Evolutionary conservation across 2,329 filamentous ascomycete genomes (phyloP).

Genomic region (Beauveria asiatica): DNA sequence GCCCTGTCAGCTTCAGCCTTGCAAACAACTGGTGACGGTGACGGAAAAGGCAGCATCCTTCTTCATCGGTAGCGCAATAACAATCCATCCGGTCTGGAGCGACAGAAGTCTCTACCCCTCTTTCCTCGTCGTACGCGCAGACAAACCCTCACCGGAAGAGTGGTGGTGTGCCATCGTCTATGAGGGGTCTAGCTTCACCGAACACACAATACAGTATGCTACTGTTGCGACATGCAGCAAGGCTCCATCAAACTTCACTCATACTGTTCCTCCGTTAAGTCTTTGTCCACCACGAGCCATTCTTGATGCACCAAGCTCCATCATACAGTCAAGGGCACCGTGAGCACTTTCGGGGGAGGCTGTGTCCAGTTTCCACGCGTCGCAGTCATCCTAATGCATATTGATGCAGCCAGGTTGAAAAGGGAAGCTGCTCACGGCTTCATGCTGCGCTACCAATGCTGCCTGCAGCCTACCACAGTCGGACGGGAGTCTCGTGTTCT

Average conservation of each 20-base stretch:
- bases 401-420: slow-evolving; percentile 1
- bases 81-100: not conserved
- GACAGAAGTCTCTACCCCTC: not conserved
- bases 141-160: not conserved
- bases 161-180: slow-evolving; percentile 2
- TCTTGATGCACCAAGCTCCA: not conserved
- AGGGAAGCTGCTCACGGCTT: not conserved
- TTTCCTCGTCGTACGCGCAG: not conserved
- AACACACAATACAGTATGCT: not conserved
- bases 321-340: not conserved
- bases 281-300: not conserved
- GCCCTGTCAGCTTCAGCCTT: slow-evolving; percentile 5
- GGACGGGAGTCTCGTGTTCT: not conserved
- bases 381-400: not conserved
- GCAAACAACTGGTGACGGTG: slow-evolving; percentile 2
- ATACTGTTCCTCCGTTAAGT: not conserved
- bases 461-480: not conserved
- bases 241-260: not conserved
- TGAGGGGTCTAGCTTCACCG: not conserved
- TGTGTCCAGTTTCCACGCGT: not conserved
- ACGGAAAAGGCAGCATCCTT: not conserved
- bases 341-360: not conserved
- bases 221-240: not conserved
- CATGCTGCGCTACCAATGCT: not conserved
- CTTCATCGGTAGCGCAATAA: not conserved